Evolutionary conservation across 495 filamentous ascomycete species (phyloP).

Genomic region (Cercophora samala): DNA sequence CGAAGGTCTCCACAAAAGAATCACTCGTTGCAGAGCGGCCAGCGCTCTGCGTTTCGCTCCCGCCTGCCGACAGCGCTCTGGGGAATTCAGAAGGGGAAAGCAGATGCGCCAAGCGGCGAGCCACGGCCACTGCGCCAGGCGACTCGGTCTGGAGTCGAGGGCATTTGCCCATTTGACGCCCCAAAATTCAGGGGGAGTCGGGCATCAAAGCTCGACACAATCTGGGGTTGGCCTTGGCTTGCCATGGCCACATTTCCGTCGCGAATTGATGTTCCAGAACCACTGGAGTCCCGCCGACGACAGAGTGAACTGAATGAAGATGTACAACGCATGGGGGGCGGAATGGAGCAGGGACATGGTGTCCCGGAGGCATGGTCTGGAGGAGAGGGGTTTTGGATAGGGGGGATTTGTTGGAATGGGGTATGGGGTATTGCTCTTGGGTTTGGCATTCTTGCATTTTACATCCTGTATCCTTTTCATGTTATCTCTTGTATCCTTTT

Average conservation of each 20-base stretch:
- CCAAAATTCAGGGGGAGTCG: too few relatives aligned
- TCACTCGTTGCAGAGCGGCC: too few relatives aligned
- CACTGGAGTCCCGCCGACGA: background rate
- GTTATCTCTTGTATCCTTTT: too few relatives aligned
- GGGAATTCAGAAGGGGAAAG: conserved; percentile 26
- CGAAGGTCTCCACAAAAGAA: background rate
- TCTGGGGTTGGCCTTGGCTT: too few relatives aligned
- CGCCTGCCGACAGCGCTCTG: conserved; percentile 20
- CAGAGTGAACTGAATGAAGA: background rate
- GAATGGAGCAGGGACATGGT: too few relatives aligned
- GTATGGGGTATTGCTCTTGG: background rate
- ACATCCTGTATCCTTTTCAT: too few relatives aligned
- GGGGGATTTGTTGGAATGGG: background rate
- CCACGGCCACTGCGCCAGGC: conserved; percentile 23
- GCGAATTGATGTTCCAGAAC: background rate
- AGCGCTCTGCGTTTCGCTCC: conserved; percentile 4
- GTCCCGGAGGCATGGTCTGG: too few relatives aligned
- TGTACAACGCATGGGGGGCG: background rate
- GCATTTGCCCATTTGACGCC: too few relatives aligned
- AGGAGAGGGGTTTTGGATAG: background rate
- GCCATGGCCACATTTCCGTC: background rate
- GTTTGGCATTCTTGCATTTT: too few relatives aligned
- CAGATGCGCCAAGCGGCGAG: conserved; percentile 18
- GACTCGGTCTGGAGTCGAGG: background rate
- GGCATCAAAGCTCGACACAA: too few relatives aligned